Conservation (phyloP, 1,284 basidiomycete species). For the Leccinum subrobustum region DNA sequence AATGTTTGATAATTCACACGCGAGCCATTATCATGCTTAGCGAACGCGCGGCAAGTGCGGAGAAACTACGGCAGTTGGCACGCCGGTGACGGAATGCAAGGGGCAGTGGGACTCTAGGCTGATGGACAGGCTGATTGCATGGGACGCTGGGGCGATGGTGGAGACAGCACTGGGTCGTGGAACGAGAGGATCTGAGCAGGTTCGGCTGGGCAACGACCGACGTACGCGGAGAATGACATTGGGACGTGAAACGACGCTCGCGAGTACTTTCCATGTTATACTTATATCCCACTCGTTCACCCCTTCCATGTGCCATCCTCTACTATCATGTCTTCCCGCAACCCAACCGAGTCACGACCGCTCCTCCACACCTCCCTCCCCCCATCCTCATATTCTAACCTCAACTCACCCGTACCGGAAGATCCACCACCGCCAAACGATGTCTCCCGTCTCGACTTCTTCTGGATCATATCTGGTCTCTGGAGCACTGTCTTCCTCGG, state of each 20-base stretch:
- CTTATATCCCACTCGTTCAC: conserved; percentile 18
- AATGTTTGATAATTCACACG: conserved; percentile 3
- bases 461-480: conserved; percentile 70
- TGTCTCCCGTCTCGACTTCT: conserved; percentile 43
- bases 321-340: conserved; percentile 23
- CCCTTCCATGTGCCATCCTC: background rate
- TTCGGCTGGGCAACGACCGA: conserved; percentile 27
- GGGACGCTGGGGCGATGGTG: background rate
- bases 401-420: conserved; percentile 36
- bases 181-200: conserved; percentile 2
- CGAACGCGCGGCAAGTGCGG: conserved; percentile 18
- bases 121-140: background rate
- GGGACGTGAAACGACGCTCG: conserved; percentile 24
- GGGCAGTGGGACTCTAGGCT: background rate
- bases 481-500: conserved; percentile 81
- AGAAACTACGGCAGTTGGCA: background rate
- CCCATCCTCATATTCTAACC: conserved; percentile 10
- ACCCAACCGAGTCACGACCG: conserved; percentile 24
- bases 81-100: background rate
- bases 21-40: background rate
- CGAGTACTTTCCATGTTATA: conserved; percentile 19
- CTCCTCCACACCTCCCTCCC: conserved; percentile 19
- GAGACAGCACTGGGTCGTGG: background rate
- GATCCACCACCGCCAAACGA: conserved; percentile 26
- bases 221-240: conserved; percentile 34